Conservation (phyloP, 768 basidiomycete species). For the Leucocoprinus sp. region DNA sequence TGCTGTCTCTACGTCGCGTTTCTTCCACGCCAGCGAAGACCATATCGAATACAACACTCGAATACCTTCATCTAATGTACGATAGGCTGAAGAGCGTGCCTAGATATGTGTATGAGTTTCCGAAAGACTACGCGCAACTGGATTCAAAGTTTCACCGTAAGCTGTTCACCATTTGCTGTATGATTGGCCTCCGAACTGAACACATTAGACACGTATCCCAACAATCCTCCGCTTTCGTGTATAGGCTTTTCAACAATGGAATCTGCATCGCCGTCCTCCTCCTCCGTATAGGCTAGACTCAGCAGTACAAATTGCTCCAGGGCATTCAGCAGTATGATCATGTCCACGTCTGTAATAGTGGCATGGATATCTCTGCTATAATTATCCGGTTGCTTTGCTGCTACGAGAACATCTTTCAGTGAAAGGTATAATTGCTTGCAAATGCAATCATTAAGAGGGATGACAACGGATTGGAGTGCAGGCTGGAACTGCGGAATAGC, state of each 20-base stretch:
- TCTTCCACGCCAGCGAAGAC: constrained; percentile 49
- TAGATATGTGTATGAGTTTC: constrained; percentile 18
- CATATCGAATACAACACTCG: constrained; percentile 73
- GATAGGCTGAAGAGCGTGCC: constrained; percentile 69
- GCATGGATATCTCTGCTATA: constrained; percentile 36
- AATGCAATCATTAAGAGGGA: constrained; percentile 73
- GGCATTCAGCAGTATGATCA: constrained; percentile 76
- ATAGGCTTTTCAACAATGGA: constrained; percentile 40
- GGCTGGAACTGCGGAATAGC: constrained; percentile 82
- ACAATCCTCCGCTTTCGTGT: constrained; percentile 54
- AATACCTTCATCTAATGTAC: constrained; percentile 73
- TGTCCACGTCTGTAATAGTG: constrained; percentile 67
- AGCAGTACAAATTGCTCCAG: constrained; percentile 77
- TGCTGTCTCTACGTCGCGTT: constrained; percentile 36
- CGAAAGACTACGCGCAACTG: no score
- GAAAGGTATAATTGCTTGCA: constrained; percentile 57
- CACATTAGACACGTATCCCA: constrained; percentile 89
- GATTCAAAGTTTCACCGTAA: constrained; percentile 46
- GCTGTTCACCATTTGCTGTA: constrained; percentile 41
- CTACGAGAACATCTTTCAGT: constrained; percentile 45
- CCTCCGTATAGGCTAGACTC: constrained; percentile 53
- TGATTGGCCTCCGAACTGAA: constrained; percentile 66
- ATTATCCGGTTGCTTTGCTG: constrained; percentile 28
- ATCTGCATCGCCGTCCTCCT: constrained; percentile 39
- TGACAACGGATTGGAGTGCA: constrained; percentile 53